phyloP scores from a whole-genome alignment of 1,284 basidiomycete genomes.

The Ceratobasidium theobromae region DNA sequence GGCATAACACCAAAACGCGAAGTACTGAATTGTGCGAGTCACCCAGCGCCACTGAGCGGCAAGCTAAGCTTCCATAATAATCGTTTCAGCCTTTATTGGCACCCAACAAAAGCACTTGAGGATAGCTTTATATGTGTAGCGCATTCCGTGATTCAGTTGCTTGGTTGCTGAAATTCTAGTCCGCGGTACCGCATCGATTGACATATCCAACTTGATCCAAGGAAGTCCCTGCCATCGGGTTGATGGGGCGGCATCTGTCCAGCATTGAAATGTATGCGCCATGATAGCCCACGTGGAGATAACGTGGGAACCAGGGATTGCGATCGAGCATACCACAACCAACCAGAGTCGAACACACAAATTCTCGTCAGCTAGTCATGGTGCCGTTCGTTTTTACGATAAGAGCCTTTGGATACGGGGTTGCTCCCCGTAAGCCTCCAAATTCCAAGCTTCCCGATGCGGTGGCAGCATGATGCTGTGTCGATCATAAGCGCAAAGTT shows the following conservation, averaged over 20 bases:
- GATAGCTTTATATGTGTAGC: background rate
- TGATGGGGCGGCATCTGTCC: no score
- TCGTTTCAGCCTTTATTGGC: slow-evolving; percentile 4
- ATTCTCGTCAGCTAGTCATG: no score
- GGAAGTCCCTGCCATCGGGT: no score
- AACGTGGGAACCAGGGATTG: no score
- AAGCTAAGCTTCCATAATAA: background rate
- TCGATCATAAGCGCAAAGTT: slow-evolving; percentile 5
- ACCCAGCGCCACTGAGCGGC: background rate
- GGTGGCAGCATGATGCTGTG: background rate
- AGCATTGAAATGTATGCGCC: no score
- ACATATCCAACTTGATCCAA: no score
- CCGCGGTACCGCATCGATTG: no score
- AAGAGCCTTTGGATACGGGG: no score
- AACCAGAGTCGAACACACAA: no score
- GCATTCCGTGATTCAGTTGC: background rate
- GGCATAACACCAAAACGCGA: background rate
- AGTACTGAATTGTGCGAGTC: background rate
- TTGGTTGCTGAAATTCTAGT: background rate
- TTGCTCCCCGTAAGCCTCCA: background rate
- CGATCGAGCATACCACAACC: no score
- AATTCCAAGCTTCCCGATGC: background rate
- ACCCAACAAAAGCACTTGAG: background rate
- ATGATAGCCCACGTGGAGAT: no score
- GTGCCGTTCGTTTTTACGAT: no score